phyloP scores from a whole-genome alignment of 371 early-diverging fungal genomes.

The Vairimorpha necatrix region DNA sequence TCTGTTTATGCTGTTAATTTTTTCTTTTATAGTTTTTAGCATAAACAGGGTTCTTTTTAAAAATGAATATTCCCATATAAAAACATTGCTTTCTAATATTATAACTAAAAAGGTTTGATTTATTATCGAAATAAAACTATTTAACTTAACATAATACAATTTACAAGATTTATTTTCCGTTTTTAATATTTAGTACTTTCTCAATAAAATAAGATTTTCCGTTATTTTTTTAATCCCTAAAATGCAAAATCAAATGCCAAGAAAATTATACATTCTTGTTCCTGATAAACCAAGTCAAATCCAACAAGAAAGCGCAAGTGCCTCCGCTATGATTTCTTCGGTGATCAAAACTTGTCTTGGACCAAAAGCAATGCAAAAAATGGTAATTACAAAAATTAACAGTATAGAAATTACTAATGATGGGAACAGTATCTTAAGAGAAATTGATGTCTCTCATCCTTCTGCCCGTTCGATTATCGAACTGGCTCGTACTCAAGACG shows the following conservation, averaged over 20 bases:
- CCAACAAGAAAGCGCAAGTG: constrained; percentile 46
- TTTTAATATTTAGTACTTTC: too few species aligned
- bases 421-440: constrained; percentile 96
- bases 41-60: constrained; percentile 28
- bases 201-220: too few species aligned
- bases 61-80: too few species aligned
- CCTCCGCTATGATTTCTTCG: constrained; percentile 72
- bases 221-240: too few species aligned
- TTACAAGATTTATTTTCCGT: too few species aligned
- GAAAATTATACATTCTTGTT: constrained; percentile 52
- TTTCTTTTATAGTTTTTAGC: constrained; percentile 54
- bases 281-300: constrained; percentile 46
- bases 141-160: too few species aligned
- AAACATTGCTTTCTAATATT: too few species aligned
- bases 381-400: constrained; percentile 99
- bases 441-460: constrained; percentile 97
- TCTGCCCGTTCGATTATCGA: constrained; percentile 99
- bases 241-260: constrained; percentile 21
- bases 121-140: too few species aligned
- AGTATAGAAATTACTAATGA: constrained; percentile 98
- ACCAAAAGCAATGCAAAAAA: constrained; percentile 97
- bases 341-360: constrained; percentile 97
- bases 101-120: too few species aligned
- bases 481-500: constrained; percentile 96
- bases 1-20: constrained; percentile 57